phyloP scores from a whole-genome alignment of 1,284 basidiomycete genomes.

The Marasmius sp. region DNA sequence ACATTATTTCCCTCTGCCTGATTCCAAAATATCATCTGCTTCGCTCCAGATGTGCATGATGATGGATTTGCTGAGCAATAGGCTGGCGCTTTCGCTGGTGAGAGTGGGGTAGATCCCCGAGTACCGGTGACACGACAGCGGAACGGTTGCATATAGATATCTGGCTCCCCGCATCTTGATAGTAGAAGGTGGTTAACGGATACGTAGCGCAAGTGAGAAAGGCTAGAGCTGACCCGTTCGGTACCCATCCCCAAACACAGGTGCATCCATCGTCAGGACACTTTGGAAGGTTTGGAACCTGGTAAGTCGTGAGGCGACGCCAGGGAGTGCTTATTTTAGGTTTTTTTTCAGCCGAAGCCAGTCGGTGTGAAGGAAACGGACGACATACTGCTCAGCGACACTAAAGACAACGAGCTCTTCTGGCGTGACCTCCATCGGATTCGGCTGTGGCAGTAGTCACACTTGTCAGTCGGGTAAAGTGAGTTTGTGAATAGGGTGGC shows the following conservation, averaged over 20 bases:
- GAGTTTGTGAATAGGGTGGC: background rate
- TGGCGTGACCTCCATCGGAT: slow-evolving; percentile 31
- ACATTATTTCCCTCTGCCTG: slow-evolving; percentile 27
- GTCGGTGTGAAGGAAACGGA: no score
- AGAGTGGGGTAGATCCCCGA: slow-evolving; percentile 5
- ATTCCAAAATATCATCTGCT: slow-evolving; percentile 31
- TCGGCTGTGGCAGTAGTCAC: slow-evolving; percentile 22
- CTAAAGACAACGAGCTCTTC: slow-evolving; percentile 41
- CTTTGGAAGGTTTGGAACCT: slow-evolving; percentile 16
- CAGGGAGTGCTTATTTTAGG: slow-evolving; percentile 18
- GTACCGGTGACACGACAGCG: slow-evolving; percentile 13
- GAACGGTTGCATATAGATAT: slow-evolving; percentile 15
- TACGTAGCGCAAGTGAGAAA: background rate
- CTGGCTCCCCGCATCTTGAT: slow-evolving; percentile 15
- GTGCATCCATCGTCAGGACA: slow-evolving; percentile 18
- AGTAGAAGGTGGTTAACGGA: background rate
- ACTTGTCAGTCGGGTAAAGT: background rate
- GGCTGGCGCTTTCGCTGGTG: slow-evolving; percentile 8
- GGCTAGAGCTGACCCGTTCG: slow-evolving; percentile 15
- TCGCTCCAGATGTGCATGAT: slow-evolving; percentile 32
- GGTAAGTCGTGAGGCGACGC: slow-evolving; percentile 15
- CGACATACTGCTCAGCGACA: slow-evolving; percentile 32
- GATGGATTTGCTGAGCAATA: slow-evolving; percentile 14
- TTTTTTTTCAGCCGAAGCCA: no score
- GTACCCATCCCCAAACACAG: slow-evolving; percentile 23